Conservation (phyloP, 306 rosid species). For the Pyrus betulifolia region DNA sequence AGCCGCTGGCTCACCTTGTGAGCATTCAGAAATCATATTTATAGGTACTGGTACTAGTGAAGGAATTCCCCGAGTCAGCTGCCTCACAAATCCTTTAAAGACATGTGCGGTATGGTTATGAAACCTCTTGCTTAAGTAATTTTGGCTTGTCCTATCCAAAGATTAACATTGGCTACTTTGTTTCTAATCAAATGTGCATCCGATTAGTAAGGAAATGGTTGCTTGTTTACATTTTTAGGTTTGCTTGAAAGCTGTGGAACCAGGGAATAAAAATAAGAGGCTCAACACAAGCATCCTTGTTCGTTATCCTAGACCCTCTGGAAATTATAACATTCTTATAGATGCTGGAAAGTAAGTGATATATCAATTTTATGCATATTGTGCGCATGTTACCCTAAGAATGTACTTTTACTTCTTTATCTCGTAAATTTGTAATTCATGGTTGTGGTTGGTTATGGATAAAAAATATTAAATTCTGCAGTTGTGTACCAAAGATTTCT, state of each 20-base stretch:
- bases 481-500: not conserved
- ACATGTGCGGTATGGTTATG: conserved; percentile 51
- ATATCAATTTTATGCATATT: not conserved
- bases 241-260: conserved; percentile 68
- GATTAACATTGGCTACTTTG: conserved; percentile 1
- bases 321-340: conserved; percentile 55
- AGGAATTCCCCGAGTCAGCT: conserved; percentile 89
- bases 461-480: not conserved
- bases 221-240: conserved; percentile 36
- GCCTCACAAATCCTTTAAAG: conserved; percentile 68
- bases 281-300: conserved; percentile 85
- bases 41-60: conserved; percentile 95
- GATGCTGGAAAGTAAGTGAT: conserved; percentile 89
- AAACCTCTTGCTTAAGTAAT: not conserved
- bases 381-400: conserved; percentile 2
- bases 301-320: conserved; percentile 46
- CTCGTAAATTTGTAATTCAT: not conserved
- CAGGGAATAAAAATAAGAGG: conserved; percentile 70
- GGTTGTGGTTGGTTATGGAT: not conserved
- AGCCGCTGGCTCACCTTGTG: conserved; percentile 18
- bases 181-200: not conserved
- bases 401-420: not conserved
- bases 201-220: conserved; percentile 5
- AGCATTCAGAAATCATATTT: conserved; percentile 58
- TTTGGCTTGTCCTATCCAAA: not conserved